phyloP scores from a whole-genome alignment of 495 filamentous ascomycete genomes.

The Tuber indicum region DNA sequence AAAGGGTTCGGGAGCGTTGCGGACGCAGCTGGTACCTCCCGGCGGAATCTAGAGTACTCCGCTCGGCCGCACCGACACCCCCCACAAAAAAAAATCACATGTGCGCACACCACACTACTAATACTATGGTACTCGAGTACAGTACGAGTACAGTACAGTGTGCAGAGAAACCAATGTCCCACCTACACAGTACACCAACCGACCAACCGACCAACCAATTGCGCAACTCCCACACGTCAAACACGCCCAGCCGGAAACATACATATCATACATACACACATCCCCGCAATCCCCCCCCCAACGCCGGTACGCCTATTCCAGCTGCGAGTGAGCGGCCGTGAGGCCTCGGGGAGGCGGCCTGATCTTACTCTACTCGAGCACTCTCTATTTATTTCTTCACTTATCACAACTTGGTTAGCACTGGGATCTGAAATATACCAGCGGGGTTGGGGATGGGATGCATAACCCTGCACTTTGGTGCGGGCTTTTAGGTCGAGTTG shows the following conservation, averaged over 20 bases:
- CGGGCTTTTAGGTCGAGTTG: no score
- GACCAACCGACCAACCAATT: neutral
- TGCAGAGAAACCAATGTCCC: neutral
- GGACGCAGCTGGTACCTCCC: neutral
- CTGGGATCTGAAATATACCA: neutral
- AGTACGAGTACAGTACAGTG: neutral
- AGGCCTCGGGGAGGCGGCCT: neutral
- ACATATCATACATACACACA: neutral
- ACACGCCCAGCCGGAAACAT: neutral
- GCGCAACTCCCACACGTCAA: neutral
- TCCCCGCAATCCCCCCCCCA: neutral
- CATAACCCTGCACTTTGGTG: no score
- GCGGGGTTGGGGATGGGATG: neutral
- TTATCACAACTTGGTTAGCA: no score
- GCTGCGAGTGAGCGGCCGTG: neutral
- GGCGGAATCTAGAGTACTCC: neutral
- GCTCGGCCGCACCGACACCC: neutral
- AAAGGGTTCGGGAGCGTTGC: neutral
- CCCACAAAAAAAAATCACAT: neutral
- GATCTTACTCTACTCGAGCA: neutral
- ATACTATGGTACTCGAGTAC: no score
- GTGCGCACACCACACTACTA: neutral
- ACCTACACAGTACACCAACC: neutral
- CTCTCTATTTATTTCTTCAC: neutral
- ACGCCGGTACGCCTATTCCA: neutral